A percentile compares a stretch with the other conserved stretches of the same genome.
phyloP scores from a whole-genome alignment of 2,329 filamentous ascomycete species.

The Talaromyces albobiverticillius region DNA sequence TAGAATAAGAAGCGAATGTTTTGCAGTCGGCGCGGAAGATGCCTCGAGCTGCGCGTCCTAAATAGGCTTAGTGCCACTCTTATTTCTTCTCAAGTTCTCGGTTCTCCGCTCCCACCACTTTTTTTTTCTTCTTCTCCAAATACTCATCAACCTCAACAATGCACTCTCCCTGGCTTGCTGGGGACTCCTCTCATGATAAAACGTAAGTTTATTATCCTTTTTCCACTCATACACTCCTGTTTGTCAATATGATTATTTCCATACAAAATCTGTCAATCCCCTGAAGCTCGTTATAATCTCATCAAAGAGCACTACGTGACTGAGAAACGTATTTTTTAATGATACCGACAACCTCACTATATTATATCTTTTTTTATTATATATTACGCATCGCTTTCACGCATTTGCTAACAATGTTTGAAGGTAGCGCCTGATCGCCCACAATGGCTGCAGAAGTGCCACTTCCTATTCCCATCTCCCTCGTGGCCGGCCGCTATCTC shows the following conservation, averaged over 20 bases:
- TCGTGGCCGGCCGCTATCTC: slow-evolving; percentile 76
- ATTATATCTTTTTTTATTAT: slow-evolving; percentile 11
- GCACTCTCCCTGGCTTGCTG: slow-evolving; percentile 14
- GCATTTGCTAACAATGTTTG: background rate
- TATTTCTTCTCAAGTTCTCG: too few relatives aligned
- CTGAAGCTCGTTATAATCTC: slow-evolving; percentile 56
- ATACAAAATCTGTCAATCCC: slow-evolving; percentile 78
- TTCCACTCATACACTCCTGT: background rate
- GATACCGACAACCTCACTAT: slow-evolving; percentile 21
- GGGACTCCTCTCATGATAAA: slow-evolving; percentile 5
- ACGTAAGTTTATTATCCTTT: background rate
- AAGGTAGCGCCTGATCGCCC: slow-evolving; percentile 4
- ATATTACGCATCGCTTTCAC: background rate
- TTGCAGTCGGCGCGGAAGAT: too few relatives aligned
- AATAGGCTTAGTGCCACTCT: background rate
- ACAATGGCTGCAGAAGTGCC: slow-evolving; percentile 35
- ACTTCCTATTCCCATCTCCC: slow-evolving; percentile 73
- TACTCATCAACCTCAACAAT: background rate
- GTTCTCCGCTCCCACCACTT: slow-evolving; percentile 7
- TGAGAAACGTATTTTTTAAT: slow-evolving; percentile 45
- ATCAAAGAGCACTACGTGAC: slow-evolving; percentile 36
- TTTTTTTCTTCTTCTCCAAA: slow-evolving; percentile 8
- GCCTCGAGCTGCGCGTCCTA: too few relatives aligned
- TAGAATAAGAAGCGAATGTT: too few relatives aligned
- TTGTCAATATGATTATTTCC: slow-evolving; percentile 61